A percentile compares a stretch with the other conserved stretches of the same genome.
phyloP scores from a whole-genome alignment of 1,284 basidiomycete genomes.

The Malassezia nana region DNA sequence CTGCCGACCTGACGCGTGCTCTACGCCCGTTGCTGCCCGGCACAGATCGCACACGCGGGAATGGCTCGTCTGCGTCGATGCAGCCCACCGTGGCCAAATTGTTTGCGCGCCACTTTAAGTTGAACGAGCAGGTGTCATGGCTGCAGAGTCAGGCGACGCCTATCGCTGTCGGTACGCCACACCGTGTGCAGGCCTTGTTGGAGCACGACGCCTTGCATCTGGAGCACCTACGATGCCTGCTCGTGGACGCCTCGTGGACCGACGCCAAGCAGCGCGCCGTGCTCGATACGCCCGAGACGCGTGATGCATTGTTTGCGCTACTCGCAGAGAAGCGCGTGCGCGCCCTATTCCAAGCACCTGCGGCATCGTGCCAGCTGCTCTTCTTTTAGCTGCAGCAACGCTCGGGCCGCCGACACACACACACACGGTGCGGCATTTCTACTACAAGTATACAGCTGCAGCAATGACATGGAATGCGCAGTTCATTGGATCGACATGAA shows the following conservation, averaged over 20 bases:
- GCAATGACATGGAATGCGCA: background rate
- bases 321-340: constrained; percentile 8
- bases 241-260: constrained; percentile 38
- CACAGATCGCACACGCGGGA: constrained; percentile 2
- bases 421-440: background rate
- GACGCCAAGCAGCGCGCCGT: constrained; percentile 37
- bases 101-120: constrained; percentile 44
- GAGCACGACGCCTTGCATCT: constrained; percentile 24
- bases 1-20: constrained; percentile 31
- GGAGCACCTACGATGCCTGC: constrained; percentile 23
- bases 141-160: constrained; percentile 28
- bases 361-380: background rate
- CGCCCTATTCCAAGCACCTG: background rate
- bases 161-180: constrained; percentile 38
- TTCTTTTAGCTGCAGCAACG: background rate
- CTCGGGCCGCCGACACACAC: background rate
- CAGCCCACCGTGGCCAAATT: constrained; percentile 30
- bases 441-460: background rate
- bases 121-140: constrained; percentile 35
- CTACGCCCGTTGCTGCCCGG: constrained; percentile 25
- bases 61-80: background rate
- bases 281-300: constrained; percentile 38
- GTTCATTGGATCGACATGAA: background rate
- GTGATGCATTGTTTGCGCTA: constrained; percentile 32
- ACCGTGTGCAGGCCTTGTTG: constrained; percentile 29